Evolutionary conservation across 805 yeast genomes (phyloP).

Genomic region (Candida railenensis): DNA sequence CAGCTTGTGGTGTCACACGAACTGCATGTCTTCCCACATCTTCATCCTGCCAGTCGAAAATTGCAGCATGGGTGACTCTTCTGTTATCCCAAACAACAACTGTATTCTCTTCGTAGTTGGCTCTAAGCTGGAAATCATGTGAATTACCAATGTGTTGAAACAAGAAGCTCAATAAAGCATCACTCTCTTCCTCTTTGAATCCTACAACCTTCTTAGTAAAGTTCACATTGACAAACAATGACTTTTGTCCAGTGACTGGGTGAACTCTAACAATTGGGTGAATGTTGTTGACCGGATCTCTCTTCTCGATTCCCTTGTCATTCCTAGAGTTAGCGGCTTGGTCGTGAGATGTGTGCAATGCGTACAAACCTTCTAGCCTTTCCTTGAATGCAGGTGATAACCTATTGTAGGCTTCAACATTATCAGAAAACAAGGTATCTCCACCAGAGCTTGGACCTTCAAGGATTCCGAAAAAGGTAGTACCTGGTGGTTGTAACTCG

Average conservation of each 20-base stretch:
- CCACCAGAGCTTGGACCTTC: conserved; percentile 35
- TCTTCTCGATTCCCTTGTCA: conserved; percentile 30
- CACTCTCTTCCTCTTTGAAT: conserved; percentile 38
- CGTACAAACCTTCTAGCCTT: conserved; percentile 33
- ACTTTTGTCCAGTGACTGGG: conserved; percentile 38
- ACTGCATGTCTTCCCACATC: conserved; percentile 33
- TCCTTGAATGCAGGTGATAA: conserved; percentile 37
- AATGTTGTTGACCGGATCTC: conserved; percentile 33
- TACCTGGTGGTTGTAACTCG: conserved; percentile 42
- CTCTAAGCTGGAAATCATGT: conserved; percentile 40
- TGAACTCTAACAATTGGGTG: conserved; percentile 41
- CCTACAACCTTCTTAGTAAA: conserved; percentile 37
- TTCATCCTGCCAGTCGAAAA: conserved; percentile 27
- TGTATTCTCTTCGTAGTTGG: conserved; percentile 26
- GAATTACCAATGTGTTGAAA: conserved; percentile 29
- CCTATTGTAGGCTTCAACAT: conserved; percentile 38
- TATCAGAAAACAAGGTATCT: conserved; percentile 39
- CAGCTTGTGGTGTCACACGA: conserved; percentile 40
- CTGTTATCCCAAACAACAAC: conserved; percentile 43
- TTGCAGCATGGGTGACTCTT: conserved; percentile 34
- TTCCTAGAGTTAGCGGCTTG: conserved; percentile 29
- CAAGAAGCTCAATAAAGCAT: conserved; percentile 31
- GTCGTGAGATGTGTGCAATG: conserved; percentile 34
- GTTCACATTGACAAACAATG: conserved; percentile 32
- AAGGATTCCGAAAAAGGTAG: conserved; percentile 34